Conservation (phyloP, 345 rosid genomes). For the Salix arbutifolia region DNA sequence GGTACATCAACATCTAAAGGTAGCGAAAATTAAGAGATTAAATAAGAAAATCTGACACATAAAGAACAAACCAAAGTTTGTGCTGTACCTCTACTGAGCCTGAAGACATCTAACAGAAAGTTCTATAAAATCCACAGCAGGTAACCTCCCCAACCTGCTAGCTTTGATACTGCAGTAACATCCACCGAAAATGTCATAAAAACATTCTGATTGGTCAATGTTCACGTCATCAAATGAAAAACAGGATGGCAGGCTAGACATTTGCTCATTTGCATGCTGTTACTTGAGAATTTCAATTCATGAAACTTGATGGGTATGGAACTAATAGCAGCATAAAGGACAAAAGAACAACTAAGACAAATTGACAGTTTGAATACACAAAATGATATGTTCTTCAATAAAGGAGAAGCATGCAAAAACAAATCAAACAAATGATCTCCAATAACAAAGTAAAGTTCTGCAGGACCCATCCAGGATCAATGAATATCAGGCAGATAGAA, state of each 20-base stretch:
- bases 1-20: not conserved
- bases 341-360: not conserved
- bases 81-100: constrained; percentile 61
- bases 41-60: not conserved
- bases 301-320: not conserved
- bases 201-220: constrained; percentile 24
- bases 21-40: not conserved
- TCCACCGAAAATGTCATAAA: constrained; percentile 53
- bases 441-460: not conserved
- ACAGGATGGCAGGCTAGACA: not conserved
- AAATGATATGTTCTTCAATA: not conserved
- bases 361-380: not conserved
- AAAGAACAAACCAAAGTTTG: constrained; percentile 35
- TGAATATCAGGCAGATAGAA: not conserved
- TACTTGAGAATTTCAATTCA: not conserved
- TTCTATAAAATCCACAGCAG: constrained; percentile 50
- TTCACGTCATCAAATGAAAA: constrained; percentile 19
- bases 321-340: not conserved
- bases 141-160: constrained; percentile 67
- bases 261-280: not conserved
- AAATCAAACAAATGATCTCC: not conserved
- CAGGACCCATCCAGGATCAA: not conserved
- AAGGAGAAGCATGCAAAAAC: not conserved
- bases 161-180: constrained; percentile 71
- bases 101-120: constrained; percentile 52